A percentile compares a stretch with the other conserved stretches of the same genome.
phyloP scores from a whole-genome alignment of 2,329 filamentous ascomycete species.

The Pestalotiopsis sp. region DNA sequence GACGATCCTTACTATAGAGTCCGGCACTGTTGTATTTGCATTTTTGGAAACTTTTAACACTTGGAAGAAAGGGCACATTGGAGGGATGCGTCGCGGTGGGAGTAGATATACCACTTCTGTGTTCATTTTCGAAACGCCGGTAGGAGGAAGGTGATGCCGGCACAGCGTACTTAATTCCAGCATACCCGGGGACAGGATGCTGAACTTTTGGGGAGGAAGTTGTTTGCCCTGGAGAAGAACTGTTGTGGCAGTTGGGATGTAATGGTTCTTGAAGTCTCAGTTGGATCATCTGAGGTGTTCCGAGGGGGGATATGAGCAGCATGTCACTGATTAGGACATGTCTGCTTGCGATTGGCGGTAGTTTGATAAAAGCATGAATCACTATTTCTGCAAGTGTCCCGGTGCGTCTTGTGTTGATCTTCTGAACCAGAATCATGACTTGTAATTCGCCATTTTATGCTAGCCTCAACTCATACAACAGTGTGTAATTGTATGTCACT shows the following conservation, averaged over 20 bases:
- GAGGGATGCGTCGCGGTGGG: neutral
- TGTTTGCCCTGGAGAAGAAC: neutral
- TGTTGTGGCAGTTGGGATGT: neutral
- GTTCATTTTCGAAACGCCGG: neutral
- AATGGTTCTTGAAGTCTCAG: neutral
- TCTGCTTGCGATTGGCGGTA: neutral
- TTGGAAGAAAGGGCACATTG: neutral
- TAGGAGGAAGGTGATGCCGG: neutral
- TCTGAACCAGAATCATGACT: too few relatives aligned
- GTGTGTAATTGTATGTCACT: too few relatives aligned
- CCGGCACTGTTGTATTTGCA: neutral
- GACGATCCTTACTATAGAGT: constrained; percentile 18
- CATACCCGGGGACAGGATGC: neutral
- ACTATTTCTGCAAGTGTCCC: neutral
- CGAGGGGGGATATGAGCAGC: neutral
- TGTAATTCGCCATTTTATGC: too few relatives aligned
- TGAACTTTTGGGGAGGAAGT: neutral
- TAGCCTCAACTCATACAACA: too few relatives aligned
- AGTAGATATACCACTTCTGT: constrained; percentile 7
- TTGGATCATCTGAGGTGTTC: neutral
- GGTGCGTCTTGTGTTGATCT: neutral
- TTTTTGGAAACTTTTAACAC: neutral
- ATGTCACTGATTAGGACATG: neutral
- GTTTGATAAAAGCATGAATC: neutral
- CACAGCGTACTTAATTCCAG: neutral